Conservation (phyloP, 345 rosid species). For the Aegle marmelos region DNA sequence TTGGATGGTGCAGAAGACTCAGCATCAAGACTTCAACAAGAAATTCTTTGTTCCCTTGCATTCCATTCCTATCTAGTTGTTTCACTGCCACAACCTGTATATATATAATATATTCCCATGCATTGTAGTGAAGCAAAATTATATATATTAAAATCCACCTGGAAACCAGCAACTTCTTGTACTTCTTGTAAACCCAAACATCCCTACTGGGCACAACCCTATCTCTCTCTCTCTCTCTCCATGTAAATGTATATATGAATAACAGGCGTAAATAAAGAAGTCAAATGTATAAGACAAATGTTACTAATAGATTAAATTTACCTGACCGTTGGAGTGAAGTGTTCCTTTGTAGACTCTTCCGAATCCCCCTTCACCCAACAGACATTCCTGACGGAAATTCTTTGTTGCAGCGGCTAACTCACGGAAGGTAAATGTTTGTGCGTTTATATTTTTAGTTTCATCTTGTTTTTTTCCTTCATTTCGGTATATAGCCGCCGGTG, state of each 20-base stretch:
- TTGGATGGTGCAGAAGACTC: slow-evolving; percentile 48
- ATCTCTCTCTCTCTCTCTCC: too few relatives aligned
- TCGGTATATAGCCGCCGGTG: not conserved
- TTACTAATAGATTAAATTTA: slow-evolving; percentile 2
- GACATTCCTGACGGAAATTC: slow-evolving; percentile 69
- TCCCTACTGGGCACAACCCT: too few relatives aligned
- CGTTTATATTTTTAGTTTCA: slow-evolving; percentile 18
- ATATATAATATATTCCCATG: too few relatives aligned
- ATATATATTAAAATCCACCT: too few relatives aligned
- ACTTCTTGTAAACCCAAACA: too few relatives aligned
- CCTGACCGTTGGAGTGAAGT: slow-evolving; percentile 60
- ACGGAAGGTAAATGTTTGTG: slow-evolving; percentile 45
- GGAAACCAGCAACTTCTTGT: not conserved
- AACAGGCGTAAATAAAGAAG: too few relatives aligned
- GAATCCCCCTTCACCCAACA: slow-evolving; percentile 76
- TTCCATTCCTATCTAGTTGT: slow-evolving; percentile 68
- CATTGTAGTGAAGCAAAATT: too few relatives aligned
- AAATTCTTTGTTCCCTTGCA: slow-evolving; percentile 56
- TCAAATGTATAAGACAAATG: too few relatives aligned
- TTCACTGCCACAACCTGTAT: slow-evolving; percentile 58
- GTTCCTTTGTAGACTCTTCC: slow-evolving; percentile 79
- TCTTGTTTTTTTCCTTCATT: not conserved
- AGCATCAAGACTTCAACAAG: slow-evolving; percentile 46
- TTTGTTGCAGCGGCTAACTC: slow-evolving; percentile 75
- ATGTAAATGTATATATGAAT: too few relatives aligned